Percentiles rank a stretch among this genome's conserved stretches.
phyloP scores from a whole-genome alignment of 2,329 filamentous ascomycete species.

The Cladophialophora bantiana region DNA sequence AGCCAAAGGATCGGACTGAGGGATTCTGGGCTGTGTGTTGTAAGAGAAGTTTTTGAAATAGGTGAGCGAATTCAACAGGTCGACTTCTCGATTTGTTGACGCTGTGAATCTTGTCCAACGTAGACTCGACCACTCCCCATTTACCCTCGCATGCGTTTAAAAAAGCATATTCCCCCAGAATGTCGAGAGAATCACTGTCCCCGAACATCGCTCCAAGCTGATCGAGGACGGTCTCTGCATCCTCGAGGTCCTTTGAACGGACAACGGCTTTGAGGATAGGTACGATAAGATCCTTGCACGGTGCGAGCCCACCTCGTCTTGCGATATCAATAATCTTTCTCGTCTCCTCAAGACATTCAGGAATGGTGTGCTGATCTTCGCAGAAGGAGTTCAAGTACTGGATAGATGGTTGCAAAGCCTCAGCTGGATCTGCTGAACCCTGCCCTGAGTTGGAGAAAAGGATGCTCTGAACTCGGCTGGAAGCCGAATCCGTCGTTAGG shows the following conservation, averaged over 20 bases:
- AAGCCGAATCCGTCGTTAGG: conserved; percentile 18
- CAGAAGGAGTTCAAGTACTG: conserved; percentile 44
- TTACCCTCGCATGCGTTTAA: conserved; percentile 48
- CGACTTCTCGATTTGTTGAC: conserved; percentile 44
- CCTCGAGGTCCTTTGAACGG: conserved; percentile 47
- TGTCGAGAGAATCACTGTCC: conserved; percentile 45
- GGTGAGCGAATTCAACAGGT: conserved; percentile 19
- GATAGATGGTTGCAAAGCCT: conserved; percentile 7
- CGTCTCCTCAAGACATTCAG: conserved; percentile 42
- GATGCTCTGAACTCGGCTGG: conserved; percentile 19
- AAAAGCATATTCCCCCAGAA: conserved; percentile 49
- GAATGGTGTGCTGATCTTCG: conserved; percentile 46
- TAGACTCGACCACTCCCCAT: conserved; percentile 50
- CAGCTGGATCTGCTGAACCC: neutral
- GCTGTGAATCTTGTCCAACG: conserved; percentile 49
- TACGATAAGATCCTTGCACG: conserved; percentile 51
- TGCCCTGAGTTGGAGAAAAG: conserved; percentile 24
- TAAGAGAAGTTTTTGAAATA: conserved; percentile 32
- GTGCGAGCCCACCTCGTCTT: conserved; percentile 18
- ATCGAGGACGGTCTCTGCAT: conserved; percentile 45
- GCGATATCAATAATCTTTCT: conserved; percentile 39
- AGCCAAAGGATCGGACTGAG: conserved; percentile 26
- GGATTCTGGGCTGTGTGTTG: conserved; percentile 20
- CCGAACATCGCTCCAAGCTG: conserved; percentile 46
- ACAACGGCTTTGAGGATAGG: conserved; percentile 51